phyloP scores from a whole-genome alignment of 2,329 filamentous ascomycete species.

The Trichoderma sp. region DNA sequence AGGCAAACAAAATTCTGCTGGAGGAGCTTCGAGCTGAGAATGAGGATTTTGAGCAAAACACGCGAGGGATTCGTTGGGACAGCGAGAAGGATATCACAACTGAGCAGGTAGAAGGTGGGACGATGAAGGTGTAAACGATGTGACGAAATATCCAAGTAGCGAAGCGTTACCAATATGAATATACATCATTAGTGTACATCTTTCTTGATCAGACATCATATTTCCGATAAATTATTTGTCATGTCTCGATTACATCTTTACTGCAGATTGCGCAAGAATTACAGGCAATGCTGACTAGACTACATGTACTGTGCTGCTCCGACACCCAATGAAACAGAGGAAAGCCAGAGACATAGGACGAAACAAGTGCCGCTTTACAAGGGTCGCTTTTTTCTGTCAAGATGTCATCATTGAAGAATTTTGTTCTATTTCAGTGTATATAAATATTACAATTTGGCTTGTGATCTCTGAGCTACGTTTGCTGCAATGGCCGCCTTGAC shows the following conservation, averaged over 20 bases:
- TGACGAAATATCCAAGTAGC: neutral
- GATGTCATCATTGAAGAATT: neutral
- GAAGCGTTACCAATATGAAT: neutral
- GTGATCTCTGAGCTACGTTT: slow-evolving; percentile 13
- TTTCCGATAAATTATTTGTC: neutral
- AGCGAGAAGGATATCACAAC: slow-evolving; percentile 12
- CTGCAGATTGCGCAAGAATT: neutral
- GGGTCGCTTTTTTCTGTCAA: neutral
- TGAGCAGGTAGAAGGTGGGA: slow-evolving; percentile 9
- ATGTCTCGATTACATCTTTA: neutral
- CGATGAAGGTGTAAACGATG: neutral
- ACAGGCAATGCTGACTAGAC: neutral
- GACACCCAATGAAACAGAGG: neutral
- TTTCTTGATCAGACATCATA: neutral
- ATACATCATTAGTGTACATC: neutral
- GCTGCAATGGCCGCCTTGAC: slow-evolving; percentile 16
- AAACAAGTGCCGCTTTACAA: too few species aligned
- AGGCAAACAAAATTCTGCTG: slow-evolving; percentile 8
- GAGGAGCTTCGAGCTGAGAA: slow-evolving; percentile 15
- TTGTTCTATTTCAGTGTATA: neutral
- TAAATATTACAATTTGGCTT: slow-evolving; percentile 3
- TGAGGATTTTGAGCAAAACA: neutral
- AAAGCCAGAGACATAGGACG: neutral
- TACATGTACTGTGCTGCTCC: neutral
- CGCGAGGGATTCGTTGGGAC: slow-evolving; percentile 5